Evolutionary conservation across 805 yeast genomes (phyloP).

Genomic region (Wickerhamiella cacticola): DNA sequence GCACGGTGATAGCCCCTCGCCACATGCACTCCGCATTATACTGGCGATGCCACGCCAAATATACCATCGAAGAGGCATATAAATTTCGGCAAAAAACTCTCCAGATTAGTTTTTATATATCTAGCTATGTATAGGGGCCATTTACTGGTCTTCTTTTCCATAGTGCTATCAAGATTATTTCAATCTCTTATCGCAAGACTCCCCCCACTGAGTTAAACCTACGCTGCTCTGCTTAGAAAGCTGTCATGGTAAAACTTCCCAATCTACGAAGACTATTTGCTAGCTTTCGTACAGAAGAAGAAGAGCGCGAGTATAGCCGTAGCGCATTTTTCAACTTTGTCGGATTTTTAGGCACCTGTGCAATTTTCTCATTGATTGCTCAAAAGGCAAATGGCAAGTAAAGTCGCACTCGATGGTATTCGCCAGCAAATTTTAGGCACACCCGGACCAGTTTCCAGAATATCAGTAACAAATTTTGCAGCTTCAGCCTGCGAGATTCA

Average conservation of each 20-base stretch:
- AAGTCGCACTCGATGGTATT: conserved; percentile 2
- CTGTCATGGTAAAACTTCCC: conserved; percentile 34
- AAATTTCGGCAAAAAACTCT: no score
- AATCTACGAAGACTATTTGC: conserved; percentile 69
- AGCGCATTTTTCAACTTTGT: conserved; percentile 51
- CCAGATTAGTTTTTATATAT: no score
- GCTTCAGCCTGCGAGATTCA: conserved; percentile 22
- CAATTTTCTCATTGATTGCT: conserved; percentile 66
- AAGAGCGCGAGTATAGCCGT: conserved; percentile 64
- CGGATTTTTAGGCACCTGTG: conserved; percentile 74
- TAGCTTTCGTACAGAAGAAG: conserved; percentile 76
- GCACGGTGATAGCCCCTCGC: no score
- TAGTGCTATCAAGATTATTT: no score
- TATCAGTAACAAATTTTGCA: conserved; percentile 21
- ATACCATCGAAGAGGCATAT: no score
- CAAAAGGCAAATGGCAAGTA: conserved; percentile 33
- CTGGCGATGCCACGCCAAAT: no score
- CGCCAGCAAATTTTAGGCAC: background rate
- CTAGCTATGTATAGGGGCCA: no score
- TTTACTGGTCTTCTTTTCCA: no score
- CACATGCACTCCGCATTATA: no score
- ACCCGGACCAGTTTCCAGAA: background rate
- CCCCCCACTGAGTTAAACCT: no score
- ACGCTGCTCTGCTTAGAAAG: no score
- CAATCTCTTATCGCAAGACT: no score